Conservation (phyloP, 2,329 filamentous ascomycete genomes). For the Clarireedia homoeocarpa region DNA sequence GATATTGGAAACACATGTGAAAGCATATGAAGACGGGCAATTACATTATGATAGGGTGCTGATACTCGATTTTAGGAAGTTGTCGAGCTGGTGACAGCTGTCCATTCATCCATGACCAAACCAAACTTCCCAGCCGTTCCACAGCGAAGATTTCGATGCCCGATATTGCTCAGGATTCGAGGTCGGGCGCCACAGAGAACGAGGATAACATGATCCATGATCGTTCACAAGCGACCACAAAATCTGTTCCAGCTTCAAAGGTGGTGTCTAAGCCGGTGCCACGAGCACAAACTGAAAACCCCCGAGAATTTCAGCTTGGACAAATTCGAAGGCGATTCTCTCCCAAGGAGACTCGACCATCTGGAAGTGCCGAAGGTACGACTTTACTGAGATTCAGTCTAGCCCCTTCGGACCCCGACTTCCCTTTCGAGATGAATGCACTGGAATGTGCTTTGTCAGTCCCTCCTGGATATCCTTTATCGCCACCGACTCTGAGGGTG, state of each 20-base stretch:
- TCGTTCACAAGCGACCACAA: slow-evolving; percentile 29
- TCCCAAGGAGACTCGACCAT: slow-evolving; percentile 35
- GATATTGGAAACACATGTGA: slow-evolving; percentile 15
- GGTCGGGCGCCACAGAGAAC: slow-evolving; percentile 9
- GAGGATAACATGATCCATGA: slow-evolving; percentile 17
- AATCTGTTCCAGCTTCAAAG: slow-evolving; percentile 33
- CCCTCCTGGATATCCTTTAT: slow-evolving; percentile 54
- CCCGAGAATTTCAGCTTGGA: slow-evolving; percentile 65
- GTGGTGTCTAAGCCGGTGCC: slow-evolving; percentile 60
- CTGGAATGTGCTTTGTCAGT: slow-evolving; percentile 62
- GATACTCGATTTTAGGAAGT: slow-evolving; percentile 31
- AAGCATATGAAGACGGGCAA: slow-evolving; percentile 9
- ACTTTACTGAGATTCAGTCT: slow-evolving; percentile 58
- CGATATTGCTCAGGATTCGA: slow-evolving; percentile 8
- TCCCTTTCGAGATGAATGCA: slow-evolving; percentile 66
- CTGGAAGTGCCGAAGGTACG: slow-evolving; percentile 13
- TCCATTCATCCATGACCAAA: slow-evolving; percentile 39
- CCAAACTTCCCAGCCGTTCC: slow-evolving; percentile 16
- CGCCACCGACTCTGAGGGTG: slow-evolving; percentile 52
- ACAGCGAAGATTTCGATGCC: slow-evolving; percentile 11
- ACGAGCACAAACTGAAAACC: slow-evolving; percentile 55
- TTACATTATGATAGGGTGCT: slow-evolving; percentile 19
- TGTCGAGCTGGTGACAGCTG: slow-evolving; percentile 45
- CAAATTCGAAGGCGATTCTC: slow-evolving; percentile 63
- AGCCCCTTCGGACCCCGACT: slow-evolving; percentile 71